Evolutionary conservation across 495 filamentous ascomycete species (phyloP), one percentile per base, ranked within the genome.

Genomic region (Durotheca rogersii): DNA sequence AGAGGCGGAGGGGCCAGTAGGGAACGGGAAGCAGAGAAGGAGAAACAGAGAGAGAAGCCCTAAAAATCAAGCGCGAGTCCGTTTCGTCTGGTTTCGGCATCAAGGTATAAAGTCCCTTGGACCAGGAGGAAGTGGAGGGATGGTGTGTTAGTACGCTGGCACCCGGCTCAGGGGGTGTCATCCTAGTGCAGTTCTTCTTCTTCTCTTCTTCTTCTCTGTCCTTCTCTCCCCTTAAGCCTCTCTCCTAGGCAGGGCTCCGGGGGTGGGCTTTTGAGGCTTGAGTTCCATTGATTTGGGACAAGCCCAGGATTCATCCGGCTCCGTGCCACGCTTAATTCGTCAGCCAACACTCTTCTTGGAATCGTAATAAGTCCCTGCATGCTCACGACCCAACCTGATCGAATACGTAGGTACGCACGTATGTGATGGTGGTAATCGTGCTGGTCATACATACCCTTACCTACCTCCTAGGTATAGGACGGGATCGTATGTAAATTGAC

Each of bases 271-370:
- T 45, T 60, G 33, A 51, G 51, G 56, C 51, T 60, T 48, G 51
- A 40, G 51, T 51, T 52, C 56, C 56, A 56, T 51, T 51, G 51
- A 56, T 60, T 60, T 60, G 56, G 56, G 56, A 51, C 51, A 43
- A 41, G 36, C 40, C 56, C 41, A 43, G 56, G 38, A 50, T 45
- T 42, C 43, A 53, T 53, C 56, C 50, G 36, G 35, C 33, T 37
- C 38, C 39, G 18, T 27, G 32, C 48, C 39, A 44, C 37, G 43
- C 45, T 40, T 18, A 42, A 47, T 41, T 48, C 27, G 31, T 19
- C 38, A 41, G 21, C 55, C 55, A 58, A 58, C 53, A 16, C 35
- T 30, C 2, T 41, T 41, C 17, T 33, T 16, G 44, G 29, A 49
- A 58, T 53, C 40, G 21, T 49, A 53, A 50, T 52, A 38, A 40